Evolutionary conservation across 208 protist species (phyloP), one percentile per base, ranked within the genome.

Genomic region (Lotmaria passim): DNA sequence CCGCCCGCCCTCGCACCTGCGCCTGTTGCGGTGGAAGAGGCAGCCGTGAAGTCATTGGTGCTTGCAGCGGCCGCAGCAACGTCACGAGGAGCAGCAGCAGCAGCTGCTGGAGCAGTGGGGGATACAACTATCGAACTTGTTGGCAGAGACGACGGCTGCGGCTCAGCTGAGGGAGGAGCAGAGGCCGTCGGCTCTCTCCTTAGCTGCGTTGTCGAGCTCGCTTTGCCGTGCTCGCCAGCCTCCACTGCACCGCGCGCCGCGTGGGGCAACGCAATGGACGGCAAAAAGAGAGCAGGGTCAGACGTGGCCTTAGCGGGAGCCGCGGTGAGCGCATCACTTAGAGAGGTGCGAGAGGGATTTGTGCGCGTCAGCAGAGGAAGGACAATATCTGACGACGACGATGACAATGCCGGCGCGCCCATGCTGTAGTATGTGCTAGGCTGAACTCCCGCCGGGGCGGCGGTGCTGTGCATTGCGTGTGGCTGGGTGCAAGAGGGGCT

Each of bases 291-390:
- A 14, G 46, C 12, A 30, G 38, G 7, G 21, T 24, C 43, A 3
- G 55, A 41, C 10, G 65, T 39, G 8, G 23, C 66, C 11, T 24
- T 41, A 7, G 55, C 3, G 5, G 38, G 21, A 3, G 38, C 23
- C 10, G 19, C 41, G 5, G 23, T n/a, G 41, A 3, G 41, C 4
- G 12, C 5, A 44, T 44, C 53, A 59, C 34, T 11, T 7, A 36
- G 26, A 12, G 47, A 36, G 28, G 47, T 30, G 47, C 17, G 24
- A 33, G 68, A 10, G 8, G 59, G 39, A 3, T 33, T 44, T 0
- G 68, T 7, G 59, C 59, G 68, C 8, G 58, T 60, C 38, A 74
- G 51, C 23, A 41, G 36, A 21, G 68, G 68, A 21, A 74, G 39
- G 21, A n/a, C 36, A 34, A 21, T 50, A 24, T 21, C 21, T 1